Evolutionary conservation across 306 rosid genomes (phyloP).

Genomic region (Sesbania bispinosa): DNA sequence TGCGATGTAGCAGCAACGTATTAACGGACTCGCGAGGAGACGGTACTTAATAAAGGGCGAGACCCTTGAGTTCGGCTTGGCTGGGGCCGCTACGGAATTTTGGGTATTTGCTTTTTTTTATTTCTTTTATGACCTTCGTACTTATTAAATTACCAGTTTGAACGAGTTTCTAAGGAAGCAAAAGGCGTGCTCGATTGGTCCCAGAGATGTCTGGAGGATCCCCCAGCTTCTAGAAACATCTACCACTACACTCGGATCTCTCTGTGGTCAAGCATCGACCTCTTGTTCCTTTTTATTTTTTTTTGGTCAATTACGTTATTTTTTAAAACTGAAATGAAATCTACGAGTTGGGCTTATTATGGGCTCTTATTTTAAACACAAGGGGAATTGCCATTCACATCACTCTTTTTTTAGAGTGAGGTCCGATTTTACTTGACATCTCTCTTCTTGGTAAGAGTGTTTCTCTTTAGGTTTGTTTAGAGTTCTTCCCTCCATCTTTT

Average conservation of each 20-base stretch:
- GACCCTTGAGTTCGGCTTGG: background rate
- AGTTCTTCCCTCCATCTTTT: too few species aligned
- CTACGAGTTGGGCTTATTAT: background rate
- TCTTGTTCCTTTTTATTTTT: background rate
- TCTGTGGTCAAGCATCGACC: background rate
- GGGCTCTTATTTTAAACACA: background rate
- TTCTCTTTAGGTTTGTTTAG: too few species aligned
- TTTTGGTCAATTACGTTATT: too few species aligned
- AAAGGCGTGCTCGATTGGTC: conserved; percentile 20
- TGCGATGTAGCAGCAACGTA: background rate
- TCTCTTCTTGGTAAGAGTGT: too few species aligned
- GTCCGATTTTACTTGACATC: too few species aligned
- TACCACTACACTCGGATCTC: background rate
- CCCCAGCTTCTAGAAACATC: conserved; percentile 60
- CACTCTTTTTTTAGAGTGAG: too few species aligned
- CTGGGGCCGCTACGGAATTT: conserved; percentile 37
- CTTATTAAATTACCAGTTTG: background rate
- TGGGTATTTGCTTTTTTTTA: background rate
- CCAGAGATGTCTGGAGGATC: conserved; percentile 44
- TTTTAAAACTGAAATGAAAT: background rate
- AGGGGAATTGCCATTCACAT: too few species aligned
- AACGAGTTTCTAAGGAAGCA: background rate
- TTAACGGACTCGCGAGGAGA: background rate
- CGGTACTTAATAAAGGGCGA: conserved; percentile 1
- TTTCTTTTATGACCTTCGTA: background rate